phyloP scores from a whole-genome alignment of 1,284 basidiomycete genomes.

The Irpex rosettiformis region DNA sequence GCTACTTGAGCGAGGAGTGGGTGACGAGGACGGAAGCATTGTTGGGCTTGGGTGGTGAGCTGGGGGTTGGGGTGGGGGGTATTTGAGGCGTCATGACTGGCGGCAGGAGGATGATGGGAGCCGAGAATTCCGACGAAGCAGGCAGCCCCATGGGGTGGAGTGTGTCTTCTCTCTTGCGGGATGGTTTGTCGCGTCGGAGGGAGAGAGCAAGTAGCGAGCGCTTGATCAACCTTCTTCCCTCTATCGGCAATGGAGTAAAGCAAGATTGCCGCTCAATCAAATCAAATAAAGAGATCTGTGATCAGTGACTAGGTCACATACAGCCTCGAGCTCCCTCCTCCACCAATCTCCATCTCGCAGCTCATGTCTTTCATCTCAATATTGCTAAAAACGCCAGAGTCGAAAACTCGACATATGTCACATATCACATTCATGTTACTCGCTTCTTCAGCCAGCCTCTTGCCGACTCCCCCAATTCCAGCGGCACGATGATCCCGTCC shows the following conservation, averaged over 20 bases:
- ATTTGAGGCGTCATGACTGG: not conserved
- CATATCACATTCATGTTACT: too few species aligned
- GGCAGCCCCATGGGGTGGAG: not conserved
- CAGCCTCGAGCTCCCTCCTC: too few species aligned
- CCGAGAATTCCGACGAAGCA: not conserved
- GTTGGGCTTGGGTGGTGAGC: not conserved
- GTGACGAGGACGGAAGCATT: not conserved
- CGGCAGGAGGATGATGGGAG: not conserved
- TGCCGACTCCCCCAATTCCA: too few species aligned
- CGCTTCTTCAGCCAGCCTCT: too few species aligned
- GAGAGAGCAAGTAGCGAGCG: not conserved
- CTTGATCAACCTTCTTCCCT: not conserved
- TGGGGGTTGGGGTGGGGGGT: not conserved
- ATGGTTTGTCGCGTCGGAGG: not conserved
- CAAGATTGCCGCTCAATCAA: not conserved
- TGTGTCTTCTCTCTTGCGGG: too few species aligned
- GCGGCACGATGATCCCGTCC: too few species aligned
- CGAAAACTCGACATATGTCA: too few species aligned
- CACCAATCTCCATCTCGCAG: too few species aligned
- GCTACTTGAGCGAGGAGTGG: not conserved
- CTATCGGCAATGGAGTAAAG: not conserved
- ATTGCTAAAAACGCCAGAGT: too few species aligned
- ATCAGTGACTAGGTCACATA: too few species aligned
- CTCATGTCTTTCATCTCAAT: too few species aligned
- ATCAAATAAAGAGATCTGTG: too few species aligned